Base-by-base conservation (phyloP, 1,284 basidiomycete genomes). In the Pseudozyma tsukubaensis region DNA sequence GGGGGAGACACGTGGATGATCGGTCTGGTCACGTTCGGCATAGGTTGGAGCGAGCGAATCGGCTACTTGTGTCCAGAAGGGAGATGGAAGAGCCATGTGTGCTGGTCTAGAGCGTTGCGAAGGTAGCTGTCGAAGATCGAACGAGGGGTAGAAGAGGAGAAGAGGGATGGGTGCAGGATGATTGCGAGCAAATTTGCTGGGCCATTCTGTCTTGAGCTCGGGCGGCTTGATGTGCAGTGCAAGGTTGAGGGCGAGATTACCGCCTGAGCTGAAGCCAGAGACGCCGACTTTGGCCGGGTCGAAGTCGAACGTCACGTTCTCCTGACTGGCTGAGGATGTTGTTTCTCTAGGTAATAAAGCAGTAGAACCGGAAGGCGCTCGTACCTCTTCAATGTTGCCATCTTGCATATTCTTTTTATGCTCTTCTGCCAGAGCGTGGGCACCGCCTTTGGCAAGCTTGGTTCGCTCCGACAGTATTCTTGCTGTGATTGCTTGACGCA, bases 231-330 rank as follows among this genome's bases (percentile, higher is more conserved):
- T 66, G 58, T 75, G 68, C 8, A 75, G 68, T 1, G 64, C 72
- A 0, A 75, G 58, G 40, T 75, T 75, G 57, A 83, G 59, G 0
- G 80, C 80, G 21, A 83, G 70, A 34, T 82, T 82, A 19, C 76
- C 82, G 18, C 82, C 82, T 0, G 80, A 80, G 50, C 74, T 77
- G 61, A 79, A 80, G 32, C 82, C 82, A 13, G 75, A 77, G 37
- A 80, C 48, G 7, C 73, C 68, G 11, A 79, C 40, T 24, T 67
- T 70, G 34, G 42, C 32, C 0, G 56, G 10, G 49, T 81, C 67
- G 19, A 74, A 81, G 42, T 44, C 42, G 43, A 74, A 66, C 3
- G 35, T 10, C 0, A 43, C 32, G 8, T 24, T 11, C 0, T 37
- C 13, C 8, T 36, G 45, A 29, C 24, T 29, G 13, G 19, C 7